Evolutionary conservation across 768 basidiomycete genomes (phyloP).

Genomic region (Psilocybe subaeruginosa): DNA sequence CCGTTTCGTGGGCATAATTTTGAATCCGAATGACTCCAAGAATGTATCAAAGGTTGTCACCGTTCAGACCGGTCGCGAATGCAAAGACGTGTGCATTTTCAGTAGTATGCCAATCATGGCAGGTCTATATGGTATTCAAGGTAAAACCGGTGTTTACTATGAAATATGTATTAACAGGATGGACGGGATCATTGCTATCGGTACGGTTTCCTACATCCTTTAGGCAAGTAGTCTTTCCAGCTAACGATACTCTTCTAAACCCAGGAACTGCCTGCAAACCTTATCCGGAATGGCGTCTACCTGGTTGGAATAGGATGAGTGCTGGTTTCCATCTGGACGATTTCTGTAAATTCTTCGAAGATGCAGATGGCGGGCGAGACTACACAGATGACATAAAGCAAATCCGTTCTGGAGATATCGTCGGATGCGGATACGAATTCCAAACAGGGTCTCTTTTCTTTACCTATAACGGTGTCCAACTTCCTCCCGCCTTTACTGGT

Average conservation of each 20-base stretch:
- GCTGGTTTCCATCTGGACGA: slow-evolving; percentile 72
- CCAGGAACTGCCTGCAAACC: slow-evolving; percentile 67
- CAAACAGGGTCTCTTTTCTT: slow-evolving; percentile 55
- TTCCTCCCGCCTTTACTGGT: slow-evolving; percentile 60
- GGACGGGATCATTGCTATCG: slow-evolving; percentile 64
- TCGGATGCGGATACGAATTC: slow-evolving; percentile 72
- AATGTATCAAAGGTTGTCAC: slow-evolving; percentile 34
- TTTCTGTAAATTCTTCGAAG: slow-evolving; percentile 74
- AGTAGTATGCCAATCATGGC: slow-evolving; percentile 64
- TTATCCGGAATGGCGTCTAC: slow-evolving; percentile 66
- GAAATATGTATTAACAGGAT: slow-evolving; percentile 60
- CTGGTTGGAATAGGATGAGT: slow-evolving; percentile 73
- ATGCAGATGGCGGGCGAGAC: slow-evolving; percentile 64
- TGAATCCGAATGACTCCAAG: slow-evolving; percentile 34
- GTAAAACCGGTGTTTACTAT: slow-evolving; percentile 63
- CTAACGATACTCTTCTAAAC: not conserved
- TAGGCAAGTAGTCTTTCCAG: not conserved
- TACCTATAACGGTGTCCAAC: slow-evolving; percentile 62
- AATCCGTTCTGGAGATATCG: slow-evolving; percentile 48
- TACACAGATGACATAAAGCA: slow-evolving; percentile 38
- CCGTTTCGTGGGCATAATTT: slow-evolving; percentile 50
- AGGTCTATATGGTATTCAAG: slow-evolving; percentile 60
- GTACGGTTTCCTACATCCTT: slow-evolving; percentile 31
- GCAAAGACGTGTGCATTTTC: slow-evolving; percentile 55
- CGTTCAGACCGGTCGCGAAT: slow-evolving; percentile 43